Conservation (phyloP, 768 basidiomycete genomes). For the Pleurotus salmoneostramineus region DNA sequence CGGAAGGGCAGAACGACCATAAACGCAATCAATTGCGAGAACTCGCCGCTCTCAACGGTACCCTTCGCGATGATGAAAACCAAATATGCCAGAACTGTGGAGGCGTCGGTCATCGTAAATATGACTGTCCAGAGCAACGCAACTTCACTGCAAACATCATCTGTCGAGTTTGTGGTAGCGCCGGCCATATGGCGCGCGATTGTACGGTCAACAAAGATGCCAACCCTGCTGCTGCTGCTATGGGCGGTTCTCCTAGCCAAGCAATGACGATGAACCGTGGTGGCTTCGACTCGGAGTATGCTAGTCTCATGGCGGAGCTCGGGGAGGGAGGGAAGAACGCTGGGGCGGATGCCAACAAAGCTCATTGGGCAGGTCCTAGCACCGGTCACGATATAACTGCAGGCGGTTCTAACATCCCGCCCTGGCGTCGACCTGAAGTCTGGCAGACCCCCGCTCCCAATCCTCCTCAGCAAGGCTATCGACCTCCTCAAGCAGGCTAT, state of each 20-base stretch:
- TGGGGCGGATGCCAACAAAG: slow-evolving; percentile 49
- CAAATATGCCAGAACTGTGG: slow-evolving; percentile 98
- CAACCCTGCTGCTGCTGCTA: slow-evolving; percentile 50
- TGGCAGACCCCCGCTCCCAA: slow-evolving; percentile 62
- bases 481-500: slow-evolving; percentile 64
- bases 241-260: slow-evolving; percentile 41
- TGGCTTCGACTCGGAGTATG: slow-evolving; percentile 97
- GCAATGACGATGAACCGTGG: slow-evolving; percentile 43
- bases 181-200: slow-evolving; percentile 98
- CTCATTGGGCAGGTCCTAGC: slow-evolving; percentile 46
- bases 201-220: slow-evolving; percentile 93
- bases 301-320: slow-evolving; percentile 95
- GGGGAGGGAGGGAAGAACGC: slow-evolving; percentile 73
- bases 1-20: slow-evolving; percentile 99
- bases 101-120: slow-evolving; percentile 93
- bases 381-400: slow-evolving; percentile 64
- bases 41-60: slow-evolving; percentile 95
- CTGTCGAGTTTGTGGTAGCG: slow-evolving; percentile 96
- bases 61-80: slow-evolving; percentile 98
- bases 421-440: slow-evolving; percentile 87
- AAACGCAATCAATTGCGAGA: slow-evolving; percentile 99
- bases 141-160: slow-evolving; percentile 99
- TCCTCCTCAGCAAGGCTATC: slow-evolving; percentile 58
- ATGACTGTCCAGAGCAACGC: slow-evolving; percentile 97
- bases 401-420: slow-evolving; percentile 80